phyloP scores from a whole-genome alignment of 345 rosid species.

The Reutealis trisperma region DNA sequence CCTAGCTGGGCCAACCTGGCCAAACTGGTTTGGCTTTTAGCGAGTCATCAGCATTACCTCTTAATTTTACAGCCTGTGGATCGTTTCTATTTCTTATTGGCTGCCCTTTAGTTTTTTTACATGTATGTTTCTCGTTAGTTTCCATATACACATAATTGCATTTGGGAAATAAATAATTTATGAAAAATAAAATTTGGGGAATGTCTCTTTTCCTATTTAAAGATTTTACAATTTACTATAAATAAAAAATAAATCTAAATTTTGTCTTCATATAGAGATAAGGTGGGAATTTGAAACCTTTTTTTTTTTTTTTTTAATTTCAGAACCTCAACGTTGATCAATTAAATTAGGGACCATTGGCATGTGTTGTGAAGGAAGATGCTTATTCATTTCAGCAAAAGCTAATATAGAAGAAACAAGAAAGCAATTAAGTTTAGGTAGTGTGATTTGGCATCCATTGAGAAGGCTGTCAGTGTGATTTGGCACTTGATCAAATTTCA shows the following conservation, averaged over 20 bases:
- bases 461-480: not conserved
- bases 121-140: too few species aligned
- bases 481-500: too few species aligned
- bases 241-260: too few species aligned
- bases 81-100: not conserved
- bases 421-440: not conserved
- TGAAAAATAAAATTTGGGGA: not conserved
- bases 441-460: conserved; percentile 7
- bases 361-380: not conserved
- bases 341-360: too few species aligned
- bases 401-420: not conserved
- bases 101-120: not conserved
- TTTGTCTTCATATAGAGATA: too few species aligned
- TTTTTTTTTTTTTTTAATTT: too few species aligned
- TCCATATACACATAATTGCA: not conserved
- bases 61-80: conserved; percentile 26
- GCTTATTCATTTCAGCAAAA: not conserved
- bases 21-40: conserved; percentile 29
- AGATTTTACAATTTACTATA: too few species aligned
- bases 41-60: not conserved
- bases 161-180: too few species aligned
- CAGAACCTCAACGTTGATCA: too few species aligned
- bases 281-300: too few species aligned
- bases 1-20: conserved; percentile 36
- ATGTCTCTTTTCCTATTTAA: too few species aligned